Conservation (phyloP, 441 rosid genomes). For the Biscutella auriculata region DNA sequence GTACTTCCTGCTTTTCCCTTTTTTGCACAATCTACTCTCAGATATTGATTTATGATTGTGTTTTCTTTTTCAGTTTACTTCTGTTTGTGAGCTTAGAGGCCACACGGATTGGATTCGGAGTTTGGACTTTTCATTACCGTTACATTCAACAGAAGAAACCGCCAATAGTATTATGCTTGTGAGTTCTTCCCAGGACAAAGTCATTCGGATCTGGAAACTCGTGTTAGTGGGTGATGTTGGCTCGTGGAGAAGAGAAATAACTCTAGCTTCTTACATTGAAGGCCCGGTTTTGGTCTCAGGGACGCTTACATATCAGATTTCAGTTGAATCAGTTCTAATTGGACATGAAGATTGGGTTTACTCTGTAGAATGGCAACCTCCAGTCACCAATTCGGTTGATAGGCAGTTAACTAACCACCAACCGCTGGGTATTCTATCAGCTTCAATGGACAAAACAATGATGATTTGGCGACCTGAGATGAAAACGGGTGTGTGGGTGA, state of each 20-base stretch:
- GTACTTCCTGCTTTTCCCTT: slow-evolving; percentile 23
- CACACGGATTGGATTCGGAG: slow-evolving; percentile 94
- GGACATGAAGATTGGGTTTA: slow-evolving; percentile 99
- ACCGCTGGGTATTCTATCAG: slow-evolving; percentile 67
- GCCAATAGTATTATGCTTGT: slow-evolving; percentile 53
- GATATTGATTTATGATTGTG: neutral
- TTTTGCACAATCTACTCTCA: neutral
- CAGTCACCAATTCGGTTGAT: slow-evolving; percentile 25
- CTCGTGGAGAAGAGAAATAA: slow-evolving; percentile 40
- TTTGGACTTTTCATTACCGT: slow-evolving; percentile 83
- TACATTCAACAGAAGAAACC: slow-evolving; percentile 26
- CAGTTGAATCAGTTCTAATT: slow-evolving; percentile 81
- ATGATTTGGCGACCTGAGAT: slow-evolving; percentile 96
- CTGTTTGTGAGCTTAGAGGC: slow-evolving; percentile 81
- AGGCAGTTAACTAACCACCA: slow-evolving; percentile 31
- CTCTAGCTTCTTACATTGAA: slow-evolving; percentile 73
- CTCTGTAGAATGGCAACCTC: slow-evolving; percentile 94
- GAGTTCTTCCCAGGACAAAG: slow-evolving; percentile 93
- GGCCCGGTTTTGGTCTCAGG: slow-evolving; percentile 72
- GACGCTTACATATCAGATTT: slow-evolving; percentile 63
- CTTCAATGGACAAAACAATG: slow-evolving; percentile 98
- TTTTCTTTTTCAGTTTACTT: slow-evolving; percentile 41
- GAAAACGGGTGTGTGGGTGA: slow-evolving; percentile 87
- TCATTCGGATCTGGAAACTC: slow-evolving; percentile 86
- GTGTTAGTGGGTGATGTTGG: slow-evolving; percentile 27